Base-by-base conservation (phyloP, 345 rosid species). In the Sonneratia alba region DNA sequence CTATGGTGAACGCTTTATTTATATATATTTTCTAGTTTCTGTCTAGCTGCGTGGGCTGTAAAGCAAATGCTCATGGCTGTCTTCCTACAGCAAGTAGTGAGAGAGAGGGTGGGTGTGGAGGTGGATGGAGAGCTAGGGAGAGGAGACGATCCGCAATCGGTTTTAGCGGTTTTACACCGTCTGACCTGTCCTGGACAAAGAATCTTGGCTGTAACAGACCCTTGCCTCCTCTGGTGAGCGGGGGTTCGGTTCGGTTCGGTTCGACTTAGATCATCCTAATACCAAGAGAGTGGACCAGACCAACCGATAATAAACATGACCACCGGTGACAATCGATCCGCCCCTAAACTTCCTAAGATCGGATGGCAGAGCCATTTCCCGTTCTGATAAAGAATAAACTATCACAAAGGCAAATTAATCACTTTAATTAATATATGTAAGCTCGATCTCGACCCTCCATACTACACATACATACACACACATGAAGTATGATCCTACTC, bases 31-130 rank as follows among this genome's bases (percentile, higher is more conserved):
- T 45, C 10, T 21, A 10, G 38, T 40, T 38, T 6, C 7, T 8
- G 38, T 18, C 13, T 4, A 1, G 6, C 7, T 65, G 42, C 81
- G 82, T 80, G 84, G 85, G 86, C 83, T 82, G 85, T 82, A 82
- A 82, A 81, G 85, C 79, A 71, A 32, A 59, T 16, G 3, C 36
- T 11, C 62, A 49, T n/a, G 74, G 67, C 45, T 62, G 74, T 71
- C 74, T 63, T 48, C 74, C 45, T 71, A 59, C 74, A 62, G 74
- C 74, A 62, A 71, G 74, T 42, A 53, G 57, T 2, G 32, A 57
- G 63, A 57, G 32, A 22, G 63, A 57, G 32, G n/a, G 63, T 5
- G 32, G 6, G 62, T 6, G 69, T 36, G 19, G 68, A 36, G 36
- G 38, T 16, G 34, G 67, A 62, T 21, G 66, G 9, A 45, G 49